Evolutionary conservation across 192 early-diverging fungal species (phyloP).

Genomic region (Entomortierella parvispora): DNA sequence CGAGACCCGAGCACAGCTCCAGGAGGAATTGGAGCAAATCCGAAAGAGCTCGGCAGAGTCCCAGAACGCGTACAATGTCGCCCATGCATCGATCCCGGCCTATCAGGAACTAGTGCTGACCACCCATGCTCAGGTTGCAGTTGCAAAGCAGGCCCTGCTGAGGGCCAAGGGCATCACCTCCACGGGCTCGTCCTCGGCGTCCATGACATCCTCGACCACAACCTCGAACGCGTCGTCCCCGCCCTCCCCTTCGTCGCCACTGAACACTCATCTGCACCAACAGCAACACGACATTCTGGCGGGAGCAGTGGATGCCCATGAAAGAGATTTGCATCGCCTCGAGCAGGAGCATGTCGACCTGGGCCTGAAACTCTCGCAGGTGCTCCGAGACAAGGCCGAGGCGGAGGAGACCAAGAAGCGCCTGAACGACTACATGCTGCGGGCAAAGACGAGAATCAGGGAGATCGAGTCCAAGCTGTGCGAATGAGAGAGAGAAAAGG

Average conservation of each 20-base stretch:
- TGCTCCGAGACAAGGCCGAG: constrained; percentile 45
- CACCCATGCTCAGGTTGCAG: constrained; percentile 45
- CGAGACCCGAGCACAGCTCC: constrained; percentile 32
- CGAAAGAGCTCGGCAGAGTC: constrained; percentile 23
- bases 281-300: background rate
- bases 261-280: constrained; percentile 8
- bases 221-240: constrained; percentile 40
- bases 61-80: constrained; percentile 36
- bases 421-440: constrained; percentile 36
- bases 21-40: constrained; percentile 33
- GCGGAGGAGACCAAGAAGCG: constrained; percentile 50
- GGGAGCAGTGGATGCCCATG: background rate
- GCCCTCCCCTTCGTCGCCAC: constrained; percentile 38
- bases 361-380: constrained; percentile 34
- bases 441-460: constrained; percentile 48
- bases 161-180: constrained; percentile 29
- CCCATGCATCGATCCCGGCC: constrained; percentile 44
- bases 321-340: constrained; percentile 10
- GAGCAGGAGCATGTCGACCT: constrained; percentile 43
- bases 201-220: constrained; percentile 4
- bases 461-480: constrained; percentile 36
- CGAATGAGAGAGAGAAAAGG: constrained; percentile 23
- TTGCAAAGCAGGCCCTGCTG: constrained; percentile 39
- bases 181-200: constrained; percentile 6
- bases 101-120: constrained; percentile 48